A percentile compares a stretch with the other conserved stretches of the same genome.
phyloP scores from a whole-genome alignment of 495 filamentous ascomycete genomes.

The Hypoxylon trugodes region DNA sequence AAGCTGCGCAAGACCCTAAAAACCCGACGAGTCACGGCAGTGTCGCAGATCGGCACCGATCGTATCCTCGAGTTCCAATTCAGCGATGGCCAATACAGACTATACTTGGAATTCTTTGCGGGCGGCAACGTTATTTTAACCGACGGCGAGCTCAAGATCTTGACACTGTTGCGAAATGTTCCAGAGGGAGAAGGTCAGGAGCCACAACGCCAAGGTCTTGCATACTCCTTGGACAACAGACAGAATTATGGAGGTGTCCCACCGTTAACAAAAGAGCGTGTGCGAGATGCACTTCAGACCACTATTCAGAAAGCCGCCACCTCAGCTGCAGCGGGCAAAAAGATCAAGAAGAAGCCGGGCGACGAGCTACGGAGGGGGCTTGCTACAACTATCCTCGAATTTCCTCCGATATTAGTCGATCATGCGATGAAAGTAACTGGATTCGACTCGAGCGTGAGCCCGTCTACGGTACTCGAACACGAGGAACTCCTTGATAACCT shows the following conservation, averaged over 20 bases:
- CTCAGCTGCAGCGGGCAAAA: slow-evolving; percentile 63
- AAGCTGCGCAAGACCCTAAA: slow-evolving; percentile 86
- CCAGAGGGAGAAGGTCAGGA: slow-evolving; percentile 74
- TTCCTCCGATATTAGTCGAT: slow-evolving; percentile 85
- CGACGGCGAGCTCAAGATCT: slow-evolving; percentile 77
- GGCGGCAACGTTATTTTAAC: slow-evolving; percentile 92
- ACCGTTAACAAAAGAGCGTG: slow-evolving; percentile 72
- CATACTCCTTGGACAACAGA: slow-evolving; percentile 81
- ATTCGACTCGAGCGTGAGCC: slow-evolving; percentile 71
- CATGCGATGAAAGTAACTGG: slow-evolving; percentile 75
- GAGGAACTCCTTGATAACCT: slow-evolving; percentile 70
- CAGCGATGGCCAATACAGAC: slow-evolving; percentile 84
- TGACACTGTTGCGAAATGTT: slow-evolving; percentile 84
- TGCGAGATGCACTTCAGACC: slow-evolving; percentile 73
- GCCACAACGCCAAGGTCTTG: slow-evolving; percentile 76
- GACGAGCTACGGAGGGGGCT: slow-evolving; percentile 81
- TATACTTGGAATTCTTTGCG: slow-evolving; percentile 96
- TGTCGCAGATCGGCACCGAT: slow-evolving; percentile 90
- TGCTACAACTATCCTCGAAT: slow-evolving; percentile 82
- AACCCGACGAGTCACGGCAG: slow-evolving; percentile 80
- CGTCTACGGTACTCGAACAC: slow-evolving; percentile 72
- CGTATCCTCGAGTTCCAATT: slow-evolving; percentile 92
- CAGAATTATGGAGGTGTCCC: slow-evolving; percentile 83
- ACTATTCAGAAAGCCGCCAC: slow-evolving; percentile 63
- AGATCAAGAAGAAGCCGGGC: slow-evolving; percentile 75